These are phyloP conservation scores for Trichophyton mentagrophytes DNA, from an alignment of 2,329 filamentous ascomycete species.

Conservation along the genomic window DNA sequence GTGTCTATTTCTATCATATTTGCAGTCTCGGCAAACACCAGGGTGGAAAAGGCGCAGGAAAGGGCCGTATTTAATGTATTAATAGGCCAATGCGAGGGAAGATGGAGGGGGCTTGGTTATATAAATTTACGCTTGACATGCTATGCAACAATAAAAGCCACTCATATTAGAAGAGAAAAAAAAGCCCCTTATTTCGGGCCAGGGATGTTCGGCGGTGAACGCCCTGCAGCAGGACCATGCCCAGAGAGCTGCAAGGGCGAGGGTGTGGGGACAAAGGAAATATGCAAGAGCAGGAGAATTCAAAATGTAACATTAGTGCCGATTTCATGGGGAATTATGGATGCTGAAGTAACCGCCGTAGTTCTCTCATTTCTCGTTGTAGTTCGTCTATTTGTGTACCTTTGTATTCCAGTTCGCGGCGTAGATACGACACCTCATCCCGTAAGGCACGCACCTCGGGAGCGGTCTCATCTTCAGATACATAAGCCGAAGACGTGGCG, in stretches of 20 bases:
- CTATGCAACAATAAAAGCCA: background rate
- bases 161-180: background rate
- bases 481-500: slow-evolving; percentile 16
- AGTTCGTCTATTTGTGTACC: slow-evolving; percentile 32
- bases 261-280: no score
- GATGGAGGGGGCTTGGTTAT: background rate
- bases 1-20: no score
- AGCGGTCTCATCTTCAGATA: slow-evolving; percentile 12
- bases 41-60: background rate
- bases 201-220: background rate
- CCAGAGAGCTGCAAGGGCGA: background rate
- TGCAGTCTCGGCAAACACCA: no score
- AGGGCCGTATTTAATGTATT: background rate
- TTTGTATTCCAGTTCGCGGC: slow-evolving; percentile 50
- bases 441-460: slow-evolving; percentile 38
- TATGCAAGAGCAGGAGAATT: background rate
- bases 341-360: slow-evolving; percentile 8
- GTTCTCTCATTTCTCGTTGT: slow-evolving; percentile 8
- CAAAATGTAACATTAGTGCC: background rate
- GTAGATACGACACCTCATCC: slow-evolving; percentile 53
- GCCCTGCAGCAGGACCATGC: background rate
- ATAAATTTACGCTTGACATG: background rate
- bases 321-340: background rate
- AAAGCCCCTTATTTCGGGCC: background rate
- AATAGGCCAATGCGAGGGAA: background rate